Percentiles rank a stretch among this genome's conserved stretches.
Conservation (phyloP, 805 yeast species). For the Barnettozyma californica region DNA sequence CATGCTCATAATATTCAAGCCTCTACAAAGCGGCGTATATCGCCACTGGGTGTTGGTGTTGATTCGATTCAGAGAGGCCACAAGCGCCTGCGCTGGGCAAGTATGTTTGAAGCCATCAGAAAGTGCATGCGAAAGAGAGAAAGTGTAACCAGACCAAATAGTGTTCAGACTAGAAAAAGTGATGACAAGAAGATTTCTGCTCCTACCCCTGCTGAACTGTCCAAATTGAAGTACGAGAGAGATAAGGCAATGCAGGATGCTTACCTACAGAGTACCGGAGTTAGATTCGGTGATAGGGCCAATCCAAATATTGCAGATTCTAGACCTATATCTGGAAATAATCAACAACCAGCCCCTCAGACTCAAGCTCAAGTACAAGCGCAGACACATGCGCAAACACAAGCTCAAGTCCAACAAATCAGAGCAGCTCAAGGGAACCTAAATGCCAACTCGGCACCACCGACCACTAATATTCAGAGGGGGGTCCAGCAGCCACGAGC, state of each 20-base stretch:
- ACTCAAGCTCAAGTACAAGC: slow-evolving; percentile 6
- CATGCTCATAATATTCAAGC: slow-evolving; percentile 86
- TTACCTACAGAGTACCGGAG: slow-evolving; percentile 38
- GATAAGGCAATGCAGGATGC: slow-evolving; percentile 83
- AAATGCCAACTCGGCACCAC: background rate
- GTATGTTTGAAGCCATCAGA: slow-evolving; percentile 93
- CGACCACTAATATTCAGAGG: background rate
- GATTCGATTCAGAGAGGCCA: slow-evolving; percentile 95
- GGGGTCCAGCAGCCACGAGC: background rate
- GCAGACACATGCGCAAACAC: slow-evolving; percentile 5
- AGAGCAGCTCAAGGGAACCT: background rate
- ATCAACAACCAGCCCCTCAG: slow-evolving; percentile 5
- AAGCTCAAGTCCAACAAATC: background rate
- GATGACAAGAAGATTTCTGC: slow-evolving; percentile 45
- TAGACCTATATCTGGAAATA: slow-evolving; percentile 5
- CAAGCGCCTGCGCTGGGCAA: slow-evolving; percentile 86
- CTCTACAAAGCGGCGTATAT: slow-evolving; percentile 79
- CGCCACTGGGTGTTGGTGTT: slow-evolving; percentile 89
- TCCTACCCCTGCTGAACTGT: slow-evolving; percentile 79
- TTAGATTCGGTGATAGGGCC: slow-evolving; percentile 10
- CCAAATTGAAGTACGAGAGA: slow-evolving; percentile 76
- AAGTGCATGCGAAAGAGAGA: slow-evolving; percentile 89
- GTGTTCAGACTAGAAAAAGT: slow-evolving; percentile 35
- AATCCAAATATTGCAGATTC: slow-evolving; percentile 7
- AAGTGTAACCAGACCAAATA: slow-evolving; percentile 56